Conservation (phyloP, 371 early-diverging fungal species). For the Rhizomucor miehei region DNA sequence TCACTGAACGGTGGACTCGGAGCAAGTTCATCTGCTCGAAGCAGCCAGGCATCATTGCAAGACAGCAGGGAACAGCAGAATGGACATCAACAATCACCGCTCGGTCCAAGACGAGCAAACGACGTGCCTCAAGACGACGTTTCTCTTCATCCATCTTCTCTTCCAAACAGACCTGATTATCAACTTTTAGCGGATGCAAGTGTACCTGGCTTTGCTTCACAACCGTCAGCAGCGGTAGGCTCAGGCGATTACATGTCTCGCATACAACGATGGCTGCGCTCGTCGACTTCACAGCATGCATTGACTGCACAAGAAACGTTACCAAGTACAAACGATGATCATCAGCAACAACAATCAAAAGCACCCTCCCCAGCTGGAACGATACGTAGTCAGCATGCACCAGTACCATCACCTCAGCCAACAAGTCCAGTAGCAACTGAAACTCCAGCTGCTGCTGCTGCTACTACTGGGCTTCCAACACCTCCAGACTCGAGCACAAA, state of each 20-base stretch:
- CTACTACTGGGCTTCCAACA: background rate
- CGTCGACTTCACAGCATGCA: conserved; percentile 39
- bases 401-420: conserved; percentile 1
- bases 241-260: conserved; percentile 37
- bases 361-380: conserved; percentile 1
- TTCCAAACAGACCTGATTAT: conserved; percentile 15
- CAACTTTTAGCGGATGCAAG: conserved; percentile 17
- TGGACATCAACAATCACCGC: background rate
- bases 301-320: conserved; percentile 13
- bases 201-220: conserved; percentile 23
- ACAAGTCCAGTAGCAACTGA: background rate
- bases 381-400: background rate
- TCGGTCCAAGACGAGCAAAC: conserved; percentile 5
- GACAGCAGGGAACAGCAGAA: background rate
- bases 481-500: background rate
- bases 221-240: conserved; percentile 26
- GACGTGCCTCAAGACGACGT: conserved; percentile 8
- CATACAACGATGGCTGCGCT: conserved; percentile 46
- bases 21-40: conserved; percentile 27
- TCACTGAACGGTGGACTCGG: conserved; percentile 9
- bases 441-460: background rate
- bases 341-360: conserved; percentile 4
- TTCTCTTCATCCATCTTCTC: conserved; percentile 7
- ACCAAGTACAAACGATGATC: conserved; percentile 1
- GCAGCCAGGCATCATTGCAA: conserved; percentile 37